These are phyloP conservation scores for Silene conica DNA, from an alignment of 148 eudicot genomes.

Conservation along the genomic window DNA sequence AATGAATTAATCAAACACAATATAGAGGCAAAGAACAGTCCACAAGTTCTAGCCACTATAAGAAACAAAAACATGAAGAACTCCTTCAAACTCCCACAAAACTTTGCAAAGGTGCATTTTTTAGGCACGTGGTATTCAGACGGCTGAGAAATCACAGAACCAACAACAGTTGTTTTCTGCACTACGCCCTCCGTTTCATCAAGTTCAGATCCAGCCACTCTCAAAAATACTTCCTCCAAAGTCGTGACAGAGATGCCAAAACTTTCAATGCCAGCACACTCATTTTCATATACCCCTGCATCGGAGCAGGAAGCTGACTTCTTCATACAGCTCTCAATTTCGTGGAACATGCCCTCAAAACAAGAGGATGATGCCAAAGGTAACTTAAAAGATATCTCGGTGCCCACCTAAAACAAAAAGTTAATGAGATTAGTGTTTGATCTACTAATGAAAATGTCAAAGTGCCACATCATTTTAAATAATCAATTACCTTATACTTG, in stretches of 20 bases:
- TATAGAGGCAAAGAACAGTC: constrained; percentile 43
- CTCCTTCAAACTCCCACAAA: constrained; percentile 39
- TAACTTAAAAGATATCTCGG: constrained; percentile 89
- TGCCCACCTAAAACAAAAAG: constrained; percentile 63
- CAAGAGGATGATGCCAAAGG: constrained; percentile 81
- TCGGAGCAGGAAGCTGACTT: constrained; percentile 38
- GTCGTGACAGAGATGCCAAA: constrained; percentile 97
- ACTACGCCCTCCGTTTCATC: constrained; percentile 48
- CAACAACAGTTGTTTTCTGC: constrained; percentile 30
- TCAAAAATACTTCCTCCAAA: constrained; percentile 92
- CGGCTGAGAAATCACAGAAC: constrained; percentile 34
- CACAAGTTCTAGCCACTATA: constrained; percentile 43
- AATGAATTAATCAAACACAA: constrained; percentile 48
- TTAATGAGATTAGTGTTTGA: constrained; percentile 20
- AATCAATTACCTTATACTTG: neutral
- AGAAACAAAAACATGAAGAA: constrained; percentile 40
- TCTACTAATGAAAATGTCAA: neutral
- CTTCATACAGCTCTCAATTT: constrained; percentile 78
- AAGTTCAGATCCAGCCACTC: constrained; percentile 84
- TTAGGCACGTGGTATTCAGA: constrained; percentile 37
- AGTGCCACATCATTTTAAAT: neutral
- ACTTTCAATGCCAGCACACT: constrained; percentile 71
- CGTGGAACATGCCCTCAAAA: constrained; percentile 89
- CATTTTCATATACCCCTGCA: constrained; percentile 31
- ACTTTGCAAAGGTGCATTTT: constrained; percentile 31